Base-by-base conservation (phyloP, 495 filamentous ascomycete genomes). In the Tuber aestivum region DNA sequence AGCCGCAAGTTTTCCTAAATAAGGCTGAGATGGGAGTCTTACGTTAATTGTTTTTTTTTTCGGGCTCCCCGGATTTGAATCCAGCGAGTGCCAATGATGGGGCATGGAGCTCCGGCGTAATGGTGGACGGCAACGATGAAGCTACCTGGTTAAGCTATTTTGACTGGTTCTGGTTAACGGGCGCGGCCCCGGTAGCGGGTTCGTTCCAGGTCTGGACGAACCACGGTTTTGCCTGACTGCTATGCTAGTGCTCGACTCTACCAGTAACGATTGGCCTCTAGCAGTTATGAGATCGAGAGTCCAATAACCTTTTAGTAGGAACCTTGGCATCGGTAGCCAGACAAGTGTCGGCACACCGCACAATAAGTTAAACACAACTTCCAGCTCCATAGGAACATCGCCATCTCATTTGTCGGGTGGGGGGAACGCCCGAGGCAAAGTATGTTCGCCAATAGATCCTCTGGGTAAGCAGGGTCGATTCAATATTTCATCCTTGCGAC, bases 21-120 rank as follows among this genome's bases (percentile, higher is more conserved):
- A 70, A 70, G 38, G 23, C 40, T 8, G 8, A n/a, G 65, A 12
- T 41, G 27, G 41, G 20, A n/a, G 3, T 42, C 37, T 40, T 69
- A 45, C 10, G 73, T 69, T 41, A 42, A 69, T 42, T 23, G 21
- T 74, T 74, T 74, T 69, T 74, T 74, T 74, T 69, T 10, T 23
- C 40, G 35, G 73, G 12, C 27, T n/a, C 7, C n/a, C 48, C 73
- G 56, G 16, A 12, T 27, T 20, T 18, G 27, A 35, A 35, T 27
- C 35, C 56, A 27, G 56, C 56, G 3, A 35, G 27, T 0, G 32
- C 56, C 56, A 65, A 65, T 35, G 56, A 65, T 65, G 32, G 27
- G 12, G 14, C 27, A 65, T 35, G 14, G 14, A 35, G 1, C 32
- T 35, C 56, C 27, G 32, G 27, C 16, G 56, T 35, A 14, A 65